Conservation (phyloP, 2,329 filamentous ascomycete species). For the Talaromyces marneffei region DNA sequence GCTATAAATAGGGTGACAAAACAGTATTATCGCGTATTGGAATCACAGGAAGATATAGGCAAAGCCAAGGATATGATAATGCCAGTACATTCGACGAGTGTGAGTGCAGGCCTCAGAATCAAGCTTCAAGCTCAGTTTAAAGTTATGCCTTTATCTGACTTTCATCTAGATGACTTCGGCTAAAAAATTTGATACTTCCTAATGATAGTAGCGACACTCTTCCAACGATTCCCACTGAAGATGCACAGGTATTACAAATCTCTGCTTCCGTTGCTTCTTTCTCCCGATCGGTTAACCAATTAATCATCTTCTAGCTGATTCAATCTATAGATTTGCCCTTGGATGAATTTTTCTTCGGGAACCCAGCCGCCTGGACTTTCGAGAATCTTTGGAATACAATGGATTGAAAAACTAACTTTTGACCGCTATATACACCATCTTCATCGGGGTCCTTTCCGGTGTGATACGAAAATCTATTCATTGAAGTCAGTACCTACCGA, state of each 20-base stretch:
- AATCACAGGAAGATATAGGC: constrained; percentile 17
- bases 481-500: neutral
- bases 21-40: constrained; percentile 19
- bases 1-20: constrained; percentile 19
- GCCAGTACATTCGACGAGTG: neutral
- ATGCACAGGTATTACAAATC: neutral
- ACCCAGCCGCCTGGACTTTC: constrained; percentile 20
- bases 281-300: neutral
- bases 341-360: constrained; percentile 19
- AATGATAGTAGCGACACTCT: neutral
- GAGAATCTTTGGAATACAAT: constrained; percentile 16
- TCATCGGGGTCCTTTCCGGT: too few species aligned
- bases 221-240: neutral
- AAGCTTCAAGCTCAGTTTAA: neutral
- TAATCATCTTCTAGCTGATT: neutral
- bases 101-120: neutral
- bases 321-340: constrained; percentile 12
- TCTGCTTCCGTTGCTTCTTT: neutral
- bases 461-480: too few species aligned
- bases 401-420: neutral
- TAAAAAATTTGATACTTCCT: neutral
- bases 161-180: neutral
- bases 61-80: constrained; percentile 16
- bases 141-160: neutral
- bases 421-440: neutral